Percentiles rank a stretch among this genome's conserved stretches.
phyloP scores from a whole-genome alignment of 495 filamentous ascomycete species.

The Annulohypoxylon stygium region DNA sequence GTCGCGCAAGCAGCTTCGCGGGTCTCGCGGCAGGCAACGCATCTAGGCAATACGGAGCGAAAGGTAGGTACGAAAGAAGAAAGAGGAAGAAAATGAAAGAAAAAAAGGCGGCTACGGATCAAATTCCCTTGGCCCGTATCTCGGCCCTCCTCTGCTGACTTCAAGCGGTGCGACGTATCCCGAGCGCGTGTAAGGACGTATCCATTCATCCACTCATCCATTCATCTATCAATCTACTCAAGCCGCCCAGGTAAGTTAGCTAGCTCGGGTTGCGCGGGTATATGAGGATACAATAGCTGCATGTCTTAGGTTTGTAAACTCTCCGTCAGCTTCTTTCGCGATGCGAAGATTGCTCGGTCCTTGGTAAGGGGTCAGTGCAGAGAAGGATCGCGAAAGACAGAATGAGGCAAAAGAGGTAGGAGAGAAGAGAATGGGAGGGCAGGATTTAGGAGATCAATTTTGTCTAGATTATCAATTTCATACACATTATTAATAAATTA shows the following conservation, averaged over 20 bases:
- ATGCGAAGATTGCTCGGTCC: neutral
- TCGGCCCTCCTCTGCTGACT: no score
- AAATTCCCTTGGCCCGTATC: slow-evolving; percentile 1
- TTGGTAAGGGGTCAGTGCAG: neutral
- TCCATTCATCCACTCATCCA: no score
- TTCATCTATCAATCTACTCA: neutral
- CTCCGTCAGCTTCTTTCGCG: slow-evolving; percentile 34
- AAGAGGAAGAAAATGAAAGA: neutral
- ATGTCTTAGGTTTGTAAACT: slow-evolving; percentile 45
- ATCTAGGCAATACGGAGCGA: neutral
- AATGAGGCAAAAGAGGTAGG: neutral
- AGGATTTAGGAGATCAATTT: neutral
- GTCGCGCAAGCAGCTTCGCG: neutral
- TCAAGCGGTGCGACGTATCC: slow-evolving; percentile 31
- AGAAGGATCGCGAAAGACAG: neutral
- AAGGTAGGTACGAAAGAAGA: neutral
- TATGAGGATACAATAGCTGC: slow-evolving; percentile 22
- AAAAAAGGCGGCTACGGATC: slow-evolving; percentile 1
- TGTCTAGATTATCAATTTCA: neutral
- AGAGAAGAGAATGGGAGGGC: neutral
- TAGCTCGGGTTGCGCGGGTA: slow-evolving; percentile 23
- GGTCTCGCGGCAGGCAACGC: slow-evolving; percentile 13
- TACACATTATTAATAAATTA: neutral
- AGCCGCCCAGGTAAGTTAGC: neutral
- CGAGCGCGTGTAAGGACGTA: slow-evolving; percentile 13